Evolutionary conservation across 768 basidiomycete species (phyloP).

Genomic region (Kwoniella pini): DNA sequence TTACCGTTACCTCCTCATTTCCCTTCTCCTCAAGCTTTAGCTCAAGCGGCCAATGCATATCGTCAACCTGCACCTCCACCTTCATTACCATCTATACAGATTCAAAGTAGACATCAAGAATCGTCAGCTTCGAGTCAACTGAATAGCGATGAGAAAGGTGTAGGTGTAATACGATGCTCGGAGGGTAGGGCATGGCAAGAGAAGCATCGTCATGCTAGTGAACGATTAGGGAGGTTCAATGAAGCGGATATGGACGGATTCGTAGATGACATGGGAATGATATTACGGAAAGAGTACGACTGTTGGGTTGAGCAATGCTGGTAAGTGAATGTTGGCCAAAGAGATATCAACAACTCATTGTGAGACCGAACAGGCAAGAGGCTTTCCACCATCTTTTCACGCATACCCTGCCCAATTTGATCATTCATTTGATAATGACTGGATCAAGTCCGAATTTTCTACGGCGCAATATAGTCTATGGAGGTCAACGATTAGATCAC

Average conservation of each 20-base stretch:
- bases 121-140: constrained; percentile 17
- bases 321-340: constrained; percentile 28
- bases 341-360: not conserved
- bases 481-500: constrained; percentile 47
- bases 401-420: constrained; percentile 45
- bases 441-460: constrained; percentile 47
- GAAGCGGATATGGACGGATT: constrained; percentile 52
- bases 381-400: constrained; percentile 54
- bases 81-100: constrained; percentile 38
- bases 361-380: constrained; percentile 54
- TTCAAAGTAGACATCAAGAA: constrained; percentile 44
- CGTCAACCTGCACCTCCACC: constrained; percentile 50
- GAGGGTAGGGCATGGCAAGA: constrained; percentile 38
- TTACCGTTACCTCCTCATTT: constrained; percentile 22
- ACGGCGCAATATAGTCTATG: constrained; percentile 51
- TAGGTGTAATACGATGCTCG: constrained; percentile 47
- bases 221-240: constrained; percentile 29
- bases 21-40: constrained; percentile 32
- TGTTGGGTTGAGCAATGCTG: constrained; percentile 55
- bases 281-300: constrained; percentile 52
- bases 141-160: constrained; percentile 12
- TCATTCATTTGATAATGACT: constrained; percentile 52
- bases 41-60: constrained; percentile 39
- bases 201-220: constrained; percentile 37
- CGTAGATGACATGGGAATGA: constrained; percentile 48